phyloP scores from a whole-genome alignment of 225 moss, liverwort and hornwort species.

The Pleurozium schreberi region DNA sequence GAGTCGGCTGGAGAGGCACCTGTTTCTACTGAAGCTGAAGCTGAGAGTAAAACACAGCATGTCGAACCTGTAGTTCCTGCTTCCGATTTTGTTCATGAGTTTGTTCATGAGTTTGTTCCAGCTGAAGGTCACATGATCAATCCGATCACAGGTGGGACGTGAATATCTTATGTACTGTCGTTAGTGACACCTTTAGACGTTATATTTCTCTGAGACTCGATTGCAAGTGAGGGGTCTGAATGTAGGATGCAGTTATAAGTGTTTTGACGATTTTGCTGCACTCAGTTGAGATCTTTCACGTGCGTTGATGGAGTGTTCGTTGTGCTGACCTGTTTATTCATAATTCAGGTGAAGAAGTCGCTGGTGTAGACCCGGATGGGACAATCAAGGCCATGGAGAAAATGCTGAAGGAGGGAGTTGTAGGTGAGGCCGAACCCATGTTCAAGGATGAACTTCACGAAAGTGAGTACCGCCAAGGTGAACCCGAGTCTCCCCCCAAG shows the following conservation, averaged over 20 bases:
- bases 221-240: not conserved
- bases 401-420: constrained; percentile 90
- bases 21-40: constrained; percentile 9
- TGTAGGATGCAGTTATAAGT: not conserved
- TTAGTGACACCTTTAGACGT: not conserved
- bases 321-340: not conserved
- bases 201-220: not conserved
- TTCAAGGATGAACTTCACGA: constrained; percentile 9
- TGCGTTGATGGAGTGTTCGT: not conserved
- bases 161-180: not conserved
- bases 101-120: constrained; percentile 19
- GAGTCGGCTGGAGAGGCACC: constrained; percentile 14
- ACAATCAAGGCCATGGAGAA: constrained; percentile 87
- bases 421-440: constrained; percentile 77
- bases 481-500: constrained; percentile 14
- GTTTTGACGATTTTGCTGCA: not conserved
- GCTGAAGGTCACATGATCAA: constrained; percentile 45
- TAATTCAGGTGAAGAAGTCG: constrained; percentile 38
- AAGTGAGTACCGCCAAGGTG: constrained; percentile 7
- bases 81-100: constrained; percentile 21
- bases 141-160: constrained; percentile 27
- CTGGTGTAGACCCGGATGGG: constrained; percentile 79
- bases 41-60: not conserved
- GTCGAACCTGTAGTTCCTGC: not conserved
- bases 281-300: not conserved